phyloP scores from a whole-genome alignment of 495 filamentous ascomycete species.

The Daldinia decipiens region DNA sequence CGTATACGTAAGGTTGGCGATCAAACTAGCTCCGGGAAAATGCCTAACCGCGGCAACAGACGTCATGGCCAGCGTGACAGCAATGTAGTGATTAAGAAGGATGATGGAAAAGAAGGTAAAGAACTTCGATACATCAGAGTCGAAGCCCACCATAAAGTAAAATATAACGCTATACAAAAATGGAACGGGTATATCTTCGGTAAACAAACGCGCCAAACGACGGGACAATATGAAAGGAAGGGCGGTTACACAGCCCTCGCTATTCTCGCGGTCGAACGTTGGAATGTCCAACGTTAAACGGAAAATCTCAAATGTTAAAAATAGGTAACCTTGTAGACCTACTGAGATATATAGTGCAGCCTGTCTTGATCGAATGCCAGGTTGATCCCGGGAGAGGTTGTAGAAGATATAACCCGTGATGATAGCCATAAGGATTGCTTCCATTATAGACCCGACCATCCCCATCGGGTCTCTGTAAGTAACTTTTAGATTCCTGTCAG shows the following conservation, averaged over 20 bases:
- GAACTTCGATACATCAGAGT: slow-evolving; percentile 66
- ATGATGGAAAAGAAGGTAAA: slow-evolving; percentile 73
- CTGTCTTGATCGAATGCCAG: slow-evolving; percentile 72
- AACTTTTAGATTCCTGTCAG: slow-evolving; percentile 70
- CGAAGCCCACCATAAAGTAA: slow-evolving; percentile 82
- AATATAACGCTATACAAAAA: slow-evolving; percentile 72
- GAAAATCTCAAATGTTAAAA: slow-evolving; percentile 77
- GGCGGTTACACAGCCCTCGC: slow-evolving; percentile 75
- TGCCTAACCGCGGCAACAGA: slow-evolving; percentile 68
- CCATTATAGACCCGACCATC: slow-evolving; percentile 69
- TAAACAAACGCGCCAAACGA: slow-evolving; percentile 68
- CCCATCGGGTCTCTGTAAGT: slow-evolving; percentile 79
- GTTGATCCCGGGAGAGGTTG: slow-evolving; percentile 64
- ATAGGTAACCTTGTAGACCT: slow-evolving; percentile 76
- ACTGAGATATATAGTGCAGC: slow-evolving; percentile 74
- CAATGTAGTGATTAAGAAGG: slow-evolving; percentile 72
- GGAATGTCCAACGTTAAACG: slow-evolving; percentile 75
- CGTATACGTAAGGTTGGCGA: slow-evolving; percentile 76
- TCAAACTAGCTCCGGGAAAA: slow-evolving; percentile 66
- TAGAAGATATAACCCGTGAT: slow-evolving; percentile 78
- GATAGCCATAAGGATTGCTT: slow-evolving; percentile 72
- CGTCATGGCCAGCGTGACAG: slow-evolving; percentile 68
- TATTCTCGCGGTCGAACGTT: slow-evolving; percentile 76
- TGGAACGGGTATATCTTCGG: slow-evolving; percentile 76
- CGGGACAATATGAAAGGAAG: slow-evolving; percentile 72